Base-by-base conservation (phyloP, 495 filamentous ascomycete genomes). In the Aspergillus baeticus region DNA sequence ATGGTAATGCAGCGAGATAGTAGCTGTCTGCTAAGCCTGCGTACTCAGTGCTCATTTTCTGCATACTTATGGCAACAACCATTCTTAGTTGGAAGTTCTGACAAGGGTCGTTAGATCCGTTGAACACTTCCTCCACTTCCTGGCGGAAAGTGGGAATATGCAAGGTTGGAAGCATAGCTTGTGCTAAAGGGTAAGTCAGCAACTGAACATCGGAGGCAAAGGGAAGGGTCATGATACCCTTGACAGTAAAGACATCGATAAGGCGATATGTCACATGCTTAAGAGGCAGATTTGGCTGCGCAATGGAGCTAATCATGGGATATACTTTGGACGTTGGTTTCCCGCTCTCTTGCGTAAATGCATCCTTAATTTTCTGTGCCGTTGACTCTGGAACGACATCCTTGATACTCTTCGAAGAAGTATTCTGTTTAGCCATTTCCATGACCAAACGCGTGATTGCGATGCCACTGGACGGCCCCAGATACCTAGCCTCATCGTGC, bases 371-470 rank as follows among this genome's bases (percentile, higher is more conserved):
- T 55, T 79, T 75, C 59, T 78, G 75, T 37, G 80, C 82, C 23
- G 75, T 77, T 35, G 87, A 77, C 55, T 88, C 86, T 5, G 90
- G 86, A n/a, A 94, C 84, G 23, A 97, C 83, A 63, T 96, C 90
- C 50, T 88, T 86, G 71, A 96, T 96, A 55, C 84, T 88, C 68
- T 88, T 89, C 3, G 88, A 84, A 55, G 90, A 86, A 29, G 88
- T 92, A 58, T 89, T 91, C 55, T 88, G 86, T 64, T 93, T 98
- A 42, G 92, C 92, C 63, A 96, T 84, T 66, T 96, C 91, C 85
- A 98, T 96, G 23, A 98, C 88, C 62, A 97, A 74, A 33, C 92
- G 84, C 15, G 92, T 93, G 73, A 98, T 93, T 58, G 90, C 90
- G 66, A 96, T 93, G 56, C 93, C 93, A 68, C 93, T 97, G 10